These are phyloP conservation scores for Acer campestre DNA, from an alignment of 345 rosid genomes.

Conservation along the genomic window DNA sequence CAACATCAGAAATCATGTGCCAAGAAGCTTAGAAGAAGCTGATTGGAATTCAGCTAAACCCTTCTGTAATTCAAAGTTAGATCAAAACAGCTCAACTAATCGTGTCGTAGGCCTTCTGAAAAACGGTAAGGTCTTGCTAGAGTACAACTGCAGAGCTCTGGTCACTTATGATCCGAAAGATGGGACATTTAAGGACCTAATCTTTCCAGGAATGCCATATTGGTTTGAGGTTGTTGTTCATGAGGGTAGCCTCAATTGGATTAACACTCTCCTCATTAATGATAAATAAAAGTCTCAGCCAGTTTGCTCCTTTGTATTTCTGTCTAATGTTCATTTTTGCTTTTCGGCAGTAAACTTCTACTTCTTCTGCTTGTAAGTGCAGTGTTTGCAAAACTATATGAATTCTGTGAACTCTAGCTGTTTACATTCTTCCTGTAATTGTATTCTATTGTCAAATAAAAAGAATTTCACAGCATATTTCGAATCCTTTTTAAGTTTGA, in stretches of 20 bases:
- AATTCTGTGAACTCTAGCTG: too few species aligned
- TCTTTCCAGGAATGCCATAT: slow-evolving; percentile 51
- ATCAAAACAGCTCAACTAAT: not conserved
- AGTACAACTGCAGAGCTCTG: slow-evolving; percentile 65
- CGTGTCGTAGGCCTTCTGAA: slow-evolving; percentile 57
- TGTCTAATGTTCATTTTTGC: too few species aligned
- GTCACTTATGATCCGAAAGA: slow-evolving; percentile 60
- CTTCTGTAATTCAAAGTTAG: not conserved
- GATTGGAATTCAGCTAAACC: not conserved
- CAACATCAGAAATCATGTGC: slow-evolving; percentile 16
- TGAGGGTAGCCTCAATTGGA: slow-evolving; percentile 46
- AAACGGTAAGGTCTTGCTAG: slow-evolving; percentile 72
- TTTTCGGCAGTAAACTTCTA: too few species aligned
- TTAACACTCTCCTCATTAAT: slow-evolving; percentile 3
- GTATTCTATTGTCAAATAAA: too few species aligned
- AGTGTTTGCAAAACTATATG: not conserved
- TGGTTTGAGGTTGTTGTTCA: slow-evolving; percentile 72
- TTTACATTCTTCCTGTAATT: too few species aligned
- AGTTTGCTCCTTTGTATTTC: too few species aligned
- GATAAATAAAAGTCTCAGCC: not conserved
- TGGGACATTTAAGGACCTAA: slow-evolving; percentile 62
- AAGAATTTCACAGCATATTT: too few species aligned
- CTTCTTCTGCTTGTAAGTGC: too few species aligned
- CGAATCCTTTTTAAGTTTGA: too few species aligned
- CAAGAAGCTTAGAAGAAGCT: slow-evolving; percentile 8